Conservation (phyloP, 106 monocot genomes). For the Dactylorhiza incarnata region DNA sequence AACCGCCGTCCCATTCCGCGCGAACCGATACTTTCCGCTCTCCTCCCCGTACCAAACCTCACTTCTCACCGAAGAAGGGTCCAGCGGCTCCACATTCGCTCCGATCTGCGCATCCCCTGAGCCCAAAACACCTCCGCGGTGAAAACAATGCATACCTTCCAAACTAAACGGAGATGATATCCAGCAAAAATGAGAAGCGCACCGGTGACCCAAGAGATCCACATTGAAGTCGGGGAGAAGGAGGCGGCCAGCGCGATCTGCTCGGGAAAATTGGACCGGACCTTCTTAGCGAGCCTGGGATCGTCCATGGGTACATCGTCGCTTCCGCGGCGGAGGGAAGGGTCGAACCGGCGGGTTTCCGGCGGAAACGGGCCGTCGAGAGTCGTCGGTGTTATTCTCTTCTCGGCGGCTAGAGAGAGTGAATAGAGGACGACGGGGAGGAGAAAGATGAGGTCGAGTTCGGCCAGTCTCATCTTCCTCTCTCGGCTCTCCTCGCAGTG, state of each 20-base stretch:
- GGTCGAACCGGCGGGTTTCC: conserved; percentile 53
- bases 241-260: conserved; percentile 56
- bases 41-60: conserved; percentile 73
- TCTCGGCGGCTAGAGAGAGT: too few species aligned
- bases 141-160: background rate
- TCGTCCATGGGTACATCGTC: conserved; percentile 59
- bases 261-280: conserved; percentile 43
- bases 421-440: background rate
- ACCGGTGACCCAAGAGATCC: conserved; percentile 96
- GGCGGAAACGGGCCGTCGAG: conserved; percentile 78
- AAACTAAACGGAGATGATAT: background rate
- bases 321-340: conserved; percentile 52
- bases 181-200: background rate
- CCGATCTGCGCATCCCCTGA: conserved; percentile 75
- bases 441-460: background rate
- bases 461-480: too few species aligned
- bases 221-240: conserved; percentile 52
- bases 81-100: conserved; percentile 32
- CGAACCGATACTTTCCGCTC: conserved; percentile 28
- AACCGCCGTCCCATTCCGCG: conserved; percentile 25
- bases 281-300: conserved; percentile 49
- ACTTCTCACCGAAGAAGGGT: conserved; percentile 39
- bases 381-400: conserved; percentile 45
- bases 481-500: too few species aligned
- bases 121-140: background rate